These are phyloP conservation scores for Jimgerdemannia flammicorona DNA, from an alignment of 192 early-diverging fungal species.

Conservation along the genomic window DNA sequence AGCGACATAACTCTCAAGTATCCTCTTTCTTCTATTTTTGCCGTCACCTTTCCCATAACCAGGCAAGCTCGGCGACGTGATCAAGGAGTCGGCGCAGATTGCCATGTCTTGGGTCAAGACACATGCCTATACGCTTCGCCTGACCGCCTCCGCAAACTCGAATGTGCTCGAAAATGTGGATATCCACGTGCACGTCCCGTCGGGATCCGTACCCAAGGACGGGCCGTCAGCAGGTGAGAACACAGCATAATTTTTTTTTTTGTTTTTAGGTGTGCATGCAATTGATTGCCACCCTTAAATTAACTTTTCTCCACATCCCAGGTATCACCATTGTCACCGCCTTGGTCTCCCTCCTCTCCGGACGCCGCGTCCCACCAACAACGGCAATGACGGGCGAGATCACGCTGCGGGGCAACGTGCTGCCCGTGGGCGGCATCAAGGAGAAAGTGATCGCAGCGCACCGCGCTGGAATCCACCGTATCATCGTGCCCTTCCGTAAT, in stretches of 20 bases:
- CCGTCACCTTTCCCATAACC: slow-evolving; percentile 8
- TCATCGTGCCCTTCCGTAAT: slow-evolving; percentile 71
- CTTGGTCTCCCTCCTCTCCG: slow-evolving; percentile 72
- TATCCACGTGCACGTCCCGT: slow-evolving; percentile 89
- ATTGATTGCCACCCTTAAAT: slow-evolving; percentile 9
- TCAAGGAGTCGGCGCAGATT: slow-evolving; percentile 80
- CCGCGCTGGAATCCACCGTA: slow-evolving; percentile 66
- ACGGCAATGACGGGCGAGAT: slow-evolving; percentile 88
- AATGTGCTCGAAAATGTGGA: slow-evolving; percentile 58
- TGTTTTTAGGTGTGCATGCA: background rate
- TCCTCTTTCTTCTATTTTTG: background rate
- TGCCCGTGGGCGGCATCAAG: slow-evolving; percentile 84
- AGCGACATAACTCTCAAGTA: too few species aligned
- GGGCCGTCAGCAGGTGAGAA: slow-evolving; percentile 62
- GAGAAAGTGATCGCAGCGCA: slow-evolving; percentile 86
- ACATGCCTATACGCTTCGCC: slow-evolving; percentile 55
- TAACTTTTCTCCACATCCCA: background rate
- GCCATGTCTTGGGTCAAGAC: slow-evolving; percentile 76
- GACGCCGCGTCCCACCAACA: slow-evolving; percentile 44
- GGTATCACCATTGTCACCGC: slow-evolving; percentile 71
- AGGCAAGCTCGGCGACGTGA: slow-evolving; percentile 78
- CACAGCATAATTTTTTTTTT: slow-evolving; percentile 2
- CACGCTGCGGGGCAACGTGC: slow-evolving; percentile 74
- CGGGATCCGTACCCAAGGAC: slow-evolving; percentile 79
- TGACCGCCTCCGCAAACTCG: slow-evolving; percentile 34